phyloP scores from a whole-genome alignment of 2,329 filamentous ascomycete genomes.

The Alternaria rosae region DNA sequence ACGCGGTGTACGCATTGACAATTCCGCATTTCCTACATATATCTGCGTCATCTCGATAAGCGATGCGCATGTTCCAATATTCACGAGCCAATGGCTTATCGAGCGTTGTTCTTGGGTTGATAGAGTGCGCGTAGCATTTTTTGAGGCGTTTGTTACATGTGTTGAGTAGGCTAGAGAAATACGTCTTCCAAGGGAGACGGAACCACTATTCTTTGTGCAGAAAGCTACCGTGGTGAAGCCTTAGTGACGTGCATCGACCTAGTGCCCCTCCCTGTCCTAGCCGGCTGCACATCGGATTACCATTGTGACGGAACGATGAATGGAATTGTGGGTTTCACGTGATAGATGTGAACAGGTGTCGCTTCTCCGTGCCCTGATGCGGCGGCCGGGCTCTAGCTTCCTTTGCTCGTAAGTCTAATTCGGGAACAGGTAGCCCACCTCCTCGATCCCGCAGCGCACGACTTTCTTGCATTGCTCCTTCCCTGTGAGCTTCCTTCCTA shows the following conservation, averaged over 20 bases:
- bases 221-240: neutral
- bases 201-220: neutral
- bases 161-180: conserved; percentile 8
- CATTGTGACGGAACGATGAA: neutral
- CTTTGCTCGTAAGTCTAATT: conserved; percentile 37
- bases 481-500: conserved; percentile 19
- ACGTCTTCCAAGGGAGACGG: conserved; percentile 5
- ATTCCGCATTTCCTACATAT: conserved; percentile 27
- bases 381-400: conserved; percentile 20
- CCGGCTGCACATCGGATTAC: neutral
- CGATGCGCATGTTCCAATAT: conserved; percentile 36
- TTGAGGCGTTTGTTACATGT: conserved; percentile 15
- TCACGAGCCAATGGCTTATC: conserved; percentile 26
- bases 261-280: neutral
- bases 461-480: conserved; percentile 25
- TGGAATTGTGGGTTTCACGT: conserved; percentile 17
- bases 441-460: conserved; percentile 31
- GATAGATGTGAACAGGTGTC: conserved; percentile 21
- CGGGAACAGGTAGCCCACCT: conserved; percentile 27
- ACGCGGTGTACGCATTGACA: conserved; percentile 13
- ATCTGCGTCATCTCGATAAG: conserved; percentile 25
- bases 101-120: conserved; percentile 31
- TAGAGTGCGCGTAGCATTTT: conserved; percentile 40
- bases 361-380: conserved; percentile 20
- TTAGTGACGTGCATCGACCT: conserved; percentile 2